These are phyloP conservation scores for Linaria vulgaris DNA, from an alignment of 257 asterid genomes.

Conservation along the genomic window DNA sequence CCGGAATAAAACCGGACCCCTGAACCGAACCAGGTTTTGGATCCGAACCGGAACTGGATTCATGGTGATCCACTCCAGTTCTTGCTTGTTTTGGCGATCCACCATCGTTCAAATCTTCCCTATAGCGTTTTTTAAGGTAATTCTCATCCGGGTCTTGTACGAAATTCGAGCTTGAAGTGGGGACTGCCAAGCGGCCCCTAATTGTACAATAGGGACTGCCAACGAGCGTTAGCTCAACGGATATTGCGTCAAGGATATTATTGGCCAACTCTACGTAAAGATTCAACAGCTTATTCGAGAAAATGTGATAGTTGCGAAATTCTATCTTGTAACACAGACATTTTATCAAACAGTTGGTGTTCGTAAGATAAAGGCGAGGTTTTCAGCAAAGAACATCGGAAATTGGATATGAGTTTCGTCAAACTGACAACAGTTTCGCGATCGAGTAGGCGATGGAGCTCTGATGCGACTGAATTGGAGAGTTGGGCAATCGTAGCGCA, in stretches of 20 bases:
- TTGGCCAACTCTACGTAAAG: no score
- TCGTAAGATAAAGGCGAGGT: slow-evolving; percentile 34
- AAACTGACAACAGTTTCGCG: slow-evolving; percentile 44
- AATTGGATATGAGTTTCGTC: slow-evolving; percentile 17
- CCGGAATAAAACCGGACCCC: slow-evolving; percentile 68
- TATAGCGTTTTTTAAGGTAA: slow-evolving; percentile 62
- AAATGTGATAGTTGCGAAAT: no score
- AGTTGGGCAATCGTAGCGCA: slow-evolving; percentile 59
- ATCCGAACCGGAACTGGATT: no score
- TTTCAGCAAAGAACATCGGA: slow-evolving; percentile 16
- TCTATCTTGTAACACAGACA: slow-evolving; percentile 38
- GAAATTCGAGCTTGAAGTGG: slow-evolving; percentile 25
- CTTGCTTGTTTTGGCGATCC: slow-evolving; percentile 56
- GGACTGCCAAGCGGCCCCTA: no score
- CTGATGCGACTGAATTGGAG: slow-evolving; percentile 48
- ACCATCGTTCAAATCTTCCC: slow-evolving; percentile 57
- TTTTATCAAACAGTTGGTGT: slow-evolving; percentile 34
- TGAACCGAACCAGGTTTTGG: slow-evolving; percentile 58
- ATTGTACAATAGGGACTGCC: no score
- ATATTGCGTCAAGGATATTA: no score
- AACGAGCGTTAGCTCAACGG: no score
- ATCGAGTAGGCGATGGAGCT: slow-evolving; percentile 60
- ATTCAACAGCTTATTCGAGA: no score
- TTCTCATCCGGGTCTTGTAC: slow-evolving; percentile 63
- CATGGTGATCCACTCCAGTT: neutral